Percentiles rank a stretch among this genome's conserved stretches.
phyloP scores from a whole-genome alignment of 106 monocot species.

The Gastrodia elata region DNA sequence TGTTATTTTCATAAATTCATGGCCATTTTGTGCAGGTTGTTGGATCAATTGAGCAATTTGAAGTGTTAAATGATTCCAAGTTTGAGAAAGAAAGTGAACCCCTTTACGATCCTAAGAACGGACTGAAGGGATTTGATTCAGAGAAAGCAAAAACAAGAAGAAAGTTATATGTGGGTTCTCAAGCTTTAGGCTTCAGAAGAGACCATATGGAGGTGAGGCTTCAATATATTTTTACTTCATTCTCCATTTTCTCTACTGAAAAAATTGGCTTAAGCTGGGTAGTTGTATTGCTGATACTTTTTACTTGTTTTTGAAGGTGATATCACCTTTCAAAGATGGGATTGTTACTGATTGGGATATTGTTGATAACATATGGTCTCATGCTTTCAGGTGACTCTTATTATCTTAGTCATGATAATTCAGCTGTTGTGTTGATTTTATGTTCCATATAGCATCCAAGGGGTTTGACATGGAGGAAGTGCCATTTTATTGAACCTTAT shows the following conservation, averaged over 20 bases:
- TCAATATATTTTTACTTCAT: not conserved
- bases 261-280: not conserved
- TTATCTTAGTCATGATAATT: not conserved
- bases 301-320: constrained; percentile 30
- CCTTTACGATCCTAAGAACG: constrained; percentile 31
- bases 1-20: not conserved
- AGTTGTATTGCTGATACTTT: not conserved
- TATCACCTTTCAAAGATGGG: constrained; percentile 88
- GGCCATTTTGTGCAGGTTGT: constrained; percentile 1
- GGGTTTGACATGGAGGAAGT: not conserved
- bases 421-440: not conserved
- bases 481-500: not conserved
- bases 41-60: constrained; percentile 57
- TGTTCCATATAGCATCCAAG: not conserved
- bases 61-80: constrained; percentile 44
- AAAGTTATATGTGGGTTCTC: constrained; percentile 66
- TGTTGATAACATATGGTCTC: constrained; percentile 91
- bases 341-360: constrained; percentile 91
- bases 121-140: constrained; percentile 23
- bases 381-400: constrained; percentile 80
- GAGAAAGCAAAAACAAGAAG: constrained; percentile 49
- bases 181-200: constrained; percentile 58
- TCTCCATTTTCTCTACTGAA: not conserved
- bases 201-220: constrained; percentile 65
- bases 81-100: constrained; percentile 61